Percentiles rank a stretch among this genome's conserved stretches.
phyloP scores from a whole-genome alignment of 2,329 filamentous ascomycete genomes.

The Ascomycota sp. region DNA sequence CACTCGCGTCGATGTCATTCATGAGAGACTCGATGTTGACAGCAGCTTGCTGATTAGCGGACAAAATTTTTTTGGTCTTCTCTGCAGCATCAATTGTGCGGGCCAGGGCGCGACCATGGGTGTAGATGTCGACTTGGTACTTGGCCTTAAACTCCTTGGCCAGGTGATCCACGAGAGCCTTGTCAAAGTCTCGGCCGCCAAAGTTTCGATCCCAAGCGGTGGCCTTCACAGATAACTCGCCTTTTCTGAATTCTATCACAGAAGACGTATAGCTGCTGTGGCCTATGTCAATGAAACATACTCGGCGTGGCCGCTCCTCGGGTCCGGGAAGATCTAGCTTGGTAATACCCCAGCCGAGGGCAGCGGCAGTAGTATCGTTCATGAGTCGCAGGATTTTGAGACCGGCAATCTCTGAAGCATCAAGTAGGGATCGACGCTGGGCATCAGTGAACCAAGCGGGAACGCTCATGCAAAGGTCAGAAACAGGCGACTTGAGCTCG shows the following conservation, averaged over 20 bases:
- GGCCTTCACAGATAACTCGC: conserved; percentile 79
- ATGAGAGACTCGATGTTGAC: conserved; percentile 96
- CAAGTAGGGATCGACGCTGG: conserved; percentile 72
- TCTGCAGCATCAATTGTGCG: conserved; percentile 76
- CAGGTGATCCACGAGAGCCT: conserved; percentile 83
- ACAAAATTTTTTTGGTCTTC: conserved; percentile 96
- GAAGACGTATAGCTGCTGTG: conserved; percentile 91
- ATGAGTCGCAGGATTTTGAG: conserved; percentile 83
- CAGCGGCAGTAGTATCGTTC: conserved; percentile 93
- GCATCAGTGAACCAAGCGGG: conserved; percentile 93
- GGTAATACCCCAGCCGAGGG: conserved; percentile 91
- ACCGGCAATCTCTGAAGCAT: conserved; percentile 81
- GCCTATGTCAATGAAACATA: conserved; percentile 83
- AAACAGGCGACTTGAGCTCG: conserved; percentile 78
- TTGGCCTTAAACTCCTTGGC: conserved; percentile 91
- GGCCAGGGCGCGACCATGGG: conserved; percentile 71
- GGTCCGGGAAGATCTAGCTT: conserved; percentile 75
- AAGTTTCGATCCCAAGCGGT: conserved; percentile 90
- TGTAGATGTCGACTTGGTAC: conserved; percentile 87
- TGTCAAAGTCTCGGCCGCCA: conserved; percentile 91
- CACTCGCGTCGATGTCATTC: conserved; percentile 83
- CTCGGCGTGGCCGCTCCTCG: conserved; percentile 79
- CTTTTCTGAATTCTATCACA: conserved; percentile 91
- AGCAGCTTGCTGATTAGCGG: conserved; percentile 77
- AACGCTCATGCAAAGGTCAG: conserved; percentile 81